Base-by-base conservation (phyloP, 164 flowering plant species). In the Piper longum region DNA sequence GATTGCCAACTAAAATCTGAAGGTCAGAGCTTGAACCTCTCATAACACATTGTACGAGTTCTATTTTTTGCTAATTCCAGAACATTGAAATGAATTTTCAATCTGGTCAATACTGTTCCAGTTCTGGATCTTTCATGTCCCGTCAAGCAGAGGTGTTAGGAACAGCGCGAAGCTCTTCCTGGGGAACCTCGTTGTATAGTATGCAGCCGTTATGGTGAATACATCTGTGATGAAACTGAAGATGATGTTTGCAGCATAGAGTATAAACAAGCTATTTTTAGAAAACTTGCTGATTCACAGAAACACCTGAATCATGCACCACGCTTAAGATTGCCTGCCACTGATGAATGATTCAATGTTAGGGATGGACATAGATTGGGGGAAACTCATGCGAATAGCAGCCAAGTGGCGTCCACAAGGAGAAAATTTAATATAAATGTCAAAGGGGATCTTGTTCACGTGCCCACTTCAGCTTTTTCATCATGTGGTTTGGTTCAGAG, bases 171-270 rank as follows among this genome's bases (percentile, higher is more conserved):
- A 75, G 91, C 98, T 67, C 67, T 77, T 39, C 84, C 83, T 0
- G 93, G 83, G 64, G 98, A 92, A 70, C 96, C 98, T 69, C 70
- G 66, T 39, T 92, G 98, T 72, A 75, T 79, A 56, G 73, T 89
- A 56, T 92, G 98, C 72, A 87, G 88, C n/a, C 96, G 96, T n/a
- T 89, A 86, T 72, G 98, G 96, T 54, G 93, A 92, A 72, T 92
- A 89, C 66, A 83, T 92, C 57, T 89, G 96, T 72, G 88, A 92
- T 71, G 84, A 83, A 70, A 92, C 98, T 0, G 87, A 92, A 76
- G 93, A 89, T 73, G 98, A 92, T 73, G 62, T 92, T 66, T 92
- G 96, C 77, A 92, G 96, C 71, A 64, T 82, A 72, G 85, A 86
- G 73, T 92, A 96, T 69, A 92, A 92, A 68, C 71, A 67, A 59